phyloP scores from a whole-genome alignment of 2,329 filamentous ascomycete genomes.

The Botrytis pseudocinerea region DNA sequence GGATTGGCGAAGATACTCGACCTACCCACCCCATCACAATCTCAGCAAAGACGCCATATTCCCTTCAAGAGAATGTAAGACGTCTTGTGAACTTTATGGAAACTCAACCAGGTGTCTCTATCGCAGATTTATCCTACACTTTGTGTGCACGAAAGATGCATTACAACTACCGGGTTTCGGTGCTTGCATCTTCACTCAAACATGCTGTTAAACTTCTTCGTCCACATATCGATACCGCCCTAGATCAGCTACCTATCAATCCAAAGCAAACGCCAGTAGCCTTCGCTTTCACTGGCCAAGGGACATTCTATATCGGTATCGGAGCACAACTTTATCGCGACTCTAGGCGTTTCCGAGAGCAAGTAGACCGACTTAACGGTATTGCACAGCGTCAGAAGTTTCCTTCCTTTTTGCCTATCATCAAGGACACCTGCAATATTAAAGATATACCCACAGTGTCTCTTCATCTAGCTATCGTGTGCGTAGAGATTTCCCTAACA shows the following conservation, averaged over 20 bases:
- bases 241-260: conserved; percentile 34
- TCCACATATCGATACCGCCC: conserved; percentile 40
- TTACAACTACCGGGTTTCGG: conserved; percentile 54
- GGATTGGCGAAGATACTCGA: conserved; percentile 44
- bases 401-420: conserved; percentile 41
- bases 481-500: conserved; percentile 44
- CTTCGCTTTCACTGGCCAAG: conserved; percentile 17
- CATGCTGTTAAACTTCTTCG: background rate
- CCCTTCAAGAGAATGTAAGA: conserved; percentile 33
- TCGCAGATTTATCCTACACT: conserved; percentile 39
- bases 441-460: background rate
- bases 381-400: conserved; percentile 34
- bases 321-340: background rate
- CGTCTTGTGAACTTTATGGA: conserved; percentile 31
- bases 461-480: conserved; percentile 3
- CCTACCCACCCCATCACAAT: conserved; percentile 47
- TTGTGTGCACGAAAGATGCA: conserved; percentile 54
- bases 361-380: conserved; percentile 9
- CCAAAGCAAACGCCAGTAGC: conserved; percentile 43
- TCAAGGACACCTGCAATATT: conserved; percentile 36
- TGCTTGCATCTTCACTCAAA: background rate
- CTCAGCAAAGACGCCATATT: conserved; percentile 47
- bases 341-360: background rate
- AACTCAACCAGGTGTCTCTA: conserved; percentile 29
- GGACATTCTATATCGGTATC: background rate